Conservation (phyloP, 768 basidiomycete species). For the Tricholoma sp. region DNA sequence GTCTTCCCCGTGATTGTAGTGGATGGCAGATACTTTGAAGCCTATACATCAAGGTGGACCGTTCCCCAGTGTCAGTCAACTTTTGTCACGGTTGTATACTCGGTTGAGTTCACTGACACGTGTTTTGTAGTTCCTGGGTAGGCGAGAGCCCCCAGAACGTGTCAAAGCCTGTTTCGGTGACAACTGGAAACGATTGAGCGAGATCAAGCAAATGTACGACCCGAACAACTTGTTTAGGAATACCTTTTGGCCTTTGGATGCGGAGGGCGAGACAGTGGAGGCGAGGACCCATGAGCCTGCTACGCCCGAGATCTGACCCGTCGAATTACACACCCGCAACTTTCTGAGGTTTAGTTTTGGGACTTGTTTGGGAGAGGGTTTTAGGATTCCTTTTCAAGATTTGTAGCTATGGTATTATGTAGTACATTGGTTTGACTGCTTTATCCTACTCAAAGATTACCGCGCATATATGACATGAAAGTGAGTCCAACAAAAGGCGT, state of each 20-base stretch:
- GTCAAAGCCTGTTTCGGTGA: conserved; percentile 65
- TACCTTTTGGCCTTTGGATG: conserved; percentile 75
- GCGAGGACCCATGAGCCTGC: conserved; percentile 60
- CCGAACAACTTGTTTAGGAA: conserved; percentile 73
- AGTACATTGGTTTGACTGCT: not conserved
- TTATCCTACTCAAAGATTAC: not conserved
- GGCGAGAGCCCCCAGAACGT: conserved; percentile 59
- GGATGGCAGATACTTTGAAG: conserved; percentile 73
- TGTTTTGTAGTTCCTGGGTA: conserved; percentile 60
- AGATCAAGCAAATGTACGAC: conserved; percentile 74
- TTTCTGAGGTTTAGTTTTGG: no score
- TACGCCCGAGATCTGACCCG: conserved; percentile 25
- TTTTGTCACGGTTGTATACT: conserved; percentile 1
- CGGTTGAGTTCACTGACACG: conserved; percentile 9
- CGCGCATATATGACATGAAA: not conserved
- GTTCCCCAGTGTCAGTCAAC: conserved; percentile 60
- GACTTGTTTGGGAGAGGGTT: no score
- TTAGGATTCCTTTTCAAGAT: no score
- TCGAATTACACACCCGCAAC: no score
- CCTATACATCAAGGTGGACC: conserved; percentile 76
- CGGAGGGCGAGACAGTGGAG: conserved; percentile 48
- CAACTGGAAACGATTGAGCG: conserved; percentile 67
- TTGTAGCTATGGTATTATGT: not conserved
- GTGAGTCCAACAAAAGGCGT: not conserved
- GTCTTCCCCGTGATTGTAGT: conserved; percentile 36